Evolutionary conservation across 2,329 filamentous ascomycete species (phyloP).

Genomic region (Orbilia javanica): DNA sequence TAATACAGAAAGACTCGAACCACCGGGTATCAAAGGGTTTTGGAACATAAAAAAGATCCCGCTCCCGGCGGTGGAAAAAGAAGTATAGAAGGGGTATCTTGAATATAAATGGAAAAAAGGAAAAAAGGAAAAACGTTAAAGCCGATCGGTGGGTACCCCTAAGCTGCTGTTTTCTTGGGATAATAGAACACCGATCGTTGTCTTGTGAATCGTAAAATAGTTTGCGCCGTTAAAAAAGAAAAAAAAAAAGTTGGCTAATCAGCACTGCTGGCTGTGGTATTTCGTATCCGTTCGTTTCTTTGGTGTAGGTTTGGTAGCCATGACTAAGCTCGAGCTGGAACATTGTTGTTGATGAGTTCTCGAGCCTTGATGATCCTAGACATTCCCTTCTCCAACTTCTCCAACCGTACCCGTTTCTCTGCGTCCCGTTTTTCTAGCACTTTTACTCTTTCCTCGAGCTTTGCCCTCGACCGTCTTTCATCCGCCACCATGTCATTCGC

Average conservation of each 20-base stretch:
- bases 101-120: slow-evolving; percentile 2
- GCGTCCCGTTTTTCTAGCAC: slow-evolving; percentile 77
- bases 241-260: neutral
- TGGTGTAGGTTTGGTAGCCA: neutral
- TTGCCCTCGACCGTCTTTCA: slow-evolving; percentile 78
- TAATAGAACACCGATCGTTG: neutral
- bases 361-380: slow-evolving; percentile 78
- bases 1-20: slow-evolving; percentile 1
- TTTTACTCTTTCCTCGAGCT: slow-evolving; percentile 77
- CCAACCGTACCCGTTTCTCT: slow-evolving; percentile 77
- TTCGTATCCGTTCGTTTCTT: slow-evolving; percentile 2
- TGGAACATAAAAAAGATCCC: slow-evolving; percentile 15
- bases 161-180: slow-evolving; percentile 5
- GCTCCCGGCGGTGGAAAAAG: slow-evolving; percentile 12
- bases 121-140: slow-evolving; percentile 24
- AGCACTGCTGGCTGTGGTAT: slow-evolving; percentile 4
- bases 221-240: slow-evolving; percentile 1
- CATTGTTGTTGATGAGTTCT: slow-evolving; percentile 68
- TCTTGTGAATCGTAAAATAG: slow-evolving; percentile 18
- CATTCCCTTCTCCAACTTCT: slow-evolving; percentile 78
- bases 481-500: slow-evolving; percentile 88
- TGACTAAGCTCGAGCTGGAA: neutral
- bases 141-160: neutral
- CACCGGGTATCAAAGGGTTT: slow-evolving; percentile 39
- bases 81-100: slow-evolving; percentile 30